Evolutionary conservation across 1,139 yeast species (phyloP).

Genomic region (Debaryomyces robertsiae): DNA sequence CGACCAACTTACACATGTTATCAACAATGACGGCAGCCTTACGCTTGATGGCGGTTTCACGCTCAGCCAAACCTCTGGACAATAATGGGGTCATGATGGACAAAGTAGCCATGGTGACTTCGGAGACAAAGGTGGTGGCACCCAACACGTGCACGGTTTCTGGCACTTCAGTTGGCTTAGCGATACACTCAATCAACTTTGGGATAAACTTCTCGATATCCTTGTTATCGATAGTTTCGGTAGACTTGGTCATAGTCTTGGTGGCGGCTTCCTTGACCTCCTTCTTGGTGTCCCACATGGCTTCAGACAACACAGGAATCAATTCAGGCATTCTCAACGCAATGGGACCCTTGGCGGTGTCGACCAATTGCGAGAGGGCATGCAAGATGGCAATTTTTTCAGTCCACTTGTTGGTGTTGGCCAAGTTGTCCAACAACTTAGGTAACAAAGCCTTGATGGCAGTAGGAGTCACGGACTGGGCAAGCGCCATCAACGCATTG

Average conservation of each 20-base stretch:
- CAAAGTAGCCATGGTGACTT: constrained; percentile 98
- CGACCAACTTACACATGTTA: constrained; percentile 99
- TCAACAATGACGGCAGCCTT: constrained; percentile 99
- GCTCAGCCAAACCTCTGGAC: constrained; percentile 99
- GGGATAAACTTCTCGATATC: constrained; percentile 99
- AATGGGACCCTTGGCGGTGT: constrained; percentile 91
- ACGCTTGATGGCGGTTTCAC: constrained; percentile 99
- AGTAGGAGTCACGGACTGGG: constrained; percentile 85
- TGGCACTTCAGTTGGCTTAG: constrained; percentile 95
- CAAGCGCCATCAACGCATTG: constrained; percentile 73
- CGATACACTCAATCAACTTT: constrained; percentile 93
- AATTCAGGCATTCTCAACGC: constrained; percentile 99
- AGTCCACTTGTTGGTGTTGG: constrained; percentile 90
- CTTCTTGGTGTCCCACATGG: constrained; percentile 99
- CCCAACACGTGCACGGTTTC: constrained; percentile 98
- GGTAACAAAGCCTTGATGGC: constrained; percentile 92
- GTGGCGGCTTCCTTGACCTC: constrained; percentile 98
- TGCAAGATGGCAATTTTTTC: constrained; percentile 92
- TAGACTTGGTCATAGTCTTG: constrained; percentile 91
- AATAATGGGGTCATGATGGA: constrained; percentile 99
- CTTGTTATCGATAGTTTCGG: constrained; percentile 98
- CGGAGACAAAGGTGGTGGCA: constrained; percentile 99
- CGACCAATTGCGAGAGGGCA: constrained; percentile 85
- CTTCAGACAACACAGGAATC: constrained; percentile 96
- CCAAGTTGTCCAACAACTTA: constrained; percentile 67